phyloP scores from a whole-genome alignment of 805 yeast species.

The Saccharomycopsis vini region DNA sequence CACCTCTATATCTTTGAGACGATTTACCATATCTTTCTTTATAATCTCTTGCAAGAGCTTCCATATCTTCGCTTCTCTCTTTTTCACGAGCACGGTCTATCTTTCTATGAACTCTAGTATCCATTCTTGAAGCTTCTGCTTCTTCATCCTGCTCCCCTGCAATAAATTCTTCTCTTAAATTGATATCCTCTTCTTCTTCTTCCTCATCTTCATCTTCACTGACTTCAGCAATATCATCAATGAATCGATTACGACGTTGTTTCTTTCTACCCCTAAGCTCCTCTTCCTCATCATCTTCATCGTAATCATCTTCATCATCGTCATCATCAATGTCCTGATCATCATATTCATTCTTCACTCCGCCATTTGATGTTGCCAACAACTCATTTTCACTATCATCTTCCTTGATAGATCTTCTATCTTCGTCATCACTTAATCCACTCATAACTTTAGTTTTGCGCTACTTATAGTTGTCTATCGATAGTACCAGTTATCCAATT shows the following conservation, averaged over 20 bases:
- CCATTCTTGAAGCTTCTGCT: conserved; percentile 34
- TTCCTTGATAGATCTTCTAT: background rate
- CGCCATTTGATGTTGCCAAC: no score
- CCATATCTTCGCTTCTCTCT: conserved; percentile 90
- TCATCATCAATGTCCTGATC: no score
- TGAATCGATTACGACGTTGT: conserved; percentile 66
- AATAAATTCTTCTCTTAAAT: conserved; percentile 73
- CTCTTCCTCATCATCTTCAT: conserved; percentile 43
- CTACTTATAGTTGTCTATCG: no score
- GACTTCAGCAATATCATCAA: conserved; percentile 98
- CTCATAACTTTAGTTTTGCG: no score
- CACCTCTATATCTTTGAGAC: conserved; percentile 74
- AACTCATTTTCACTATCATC: background rate
- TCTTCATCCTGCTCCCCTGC: conserved; percentile 56
- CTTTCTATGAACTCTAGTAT: conserved; percentile 83
- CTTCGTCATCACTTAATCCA: background rate
- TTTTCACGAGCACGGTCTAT: conserved; percentile 81
- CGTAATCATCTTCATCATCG: conserved; percentile 31
- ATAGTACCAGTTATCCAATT: no score
- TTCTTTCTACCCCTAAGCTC: conserved; percentile 40
- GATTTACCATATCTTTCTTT: conserved; percentile 88
- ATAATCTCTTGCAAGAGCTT: conserved; percentile 81
- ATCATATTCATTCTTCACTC: no score
- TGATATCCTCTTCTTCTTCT: conserved; percentile 89
- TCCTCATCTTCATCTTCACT: conserved; percentile 92